phyloP scores from a whole-genome alignment of 345 rosid genomes.

The Streptanthus diversifolius region DNA sequence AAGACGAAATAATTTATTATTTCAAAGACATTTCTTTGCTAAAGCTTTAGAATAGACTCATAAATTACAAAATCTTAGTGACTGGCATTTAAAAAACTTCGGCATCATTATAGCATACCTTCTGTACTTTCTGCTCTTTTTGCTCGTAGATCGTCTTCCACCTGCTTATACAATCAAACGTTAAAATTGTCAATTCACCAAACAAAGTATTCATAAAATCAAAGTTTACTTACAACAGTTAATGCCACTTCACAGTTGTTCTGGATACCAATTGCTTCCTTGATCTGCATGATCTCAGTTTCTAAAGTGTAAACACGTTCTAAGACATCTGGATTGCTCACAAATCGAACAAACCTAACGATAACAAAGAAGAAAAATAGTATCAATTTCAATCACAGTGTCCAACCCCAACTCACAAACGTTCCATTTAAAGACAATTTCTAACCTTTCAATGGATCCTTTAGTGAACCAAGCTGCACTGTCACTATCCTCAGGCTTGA shows the following conservation, averaged over 20 bases:
- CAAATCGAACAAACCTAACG: constrained; percentile 96
- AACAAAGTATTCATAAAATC: neutral
- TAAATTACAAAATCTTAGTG: neutral
- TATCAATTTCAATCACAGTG: neutral
- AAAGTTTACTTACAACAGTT: constrained; percentile 46
- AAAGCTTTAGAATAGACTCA: constrained; percentile 4
- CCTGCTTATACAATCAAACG: constrained; percentile 41
- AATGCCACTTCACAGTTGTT: constrained; percentile 55
- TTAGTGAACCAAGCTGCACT: constrained; percentile 83
- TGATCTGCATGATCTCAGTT: constrained; percentile 91
- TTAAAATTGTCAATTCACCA: constrained; percentile 1
- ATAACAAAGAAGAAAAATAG: constrained; percentile 7
- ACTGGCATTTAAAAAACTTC: neutral
- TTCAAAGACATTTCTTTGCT: neutral
- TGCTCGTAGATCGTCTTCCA: constrained; percentile 40
- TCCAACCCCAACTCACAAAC: neutral
- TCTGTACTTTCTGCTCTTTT: constrained; percentile 51
- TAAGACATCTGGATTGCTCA: constrained; percentile 85
- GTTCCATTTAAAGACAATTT: neutral
- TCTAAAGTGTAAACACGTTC: constrained; percentile 76
- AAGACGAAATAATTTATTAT: neutral
- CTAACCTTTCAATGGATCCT: constrained; percentile 72
- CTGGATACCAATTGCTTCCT: constrained; percentile 81
- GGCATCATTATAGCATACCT: constrained; percentile 44
- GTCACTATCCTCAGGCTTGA: constrained; percentile 53